Evolutionary conservation across 2,329 filamentous ascomycete species (phyloP).

Genomic region (Microdochium trichocladiopsis): DNA sequence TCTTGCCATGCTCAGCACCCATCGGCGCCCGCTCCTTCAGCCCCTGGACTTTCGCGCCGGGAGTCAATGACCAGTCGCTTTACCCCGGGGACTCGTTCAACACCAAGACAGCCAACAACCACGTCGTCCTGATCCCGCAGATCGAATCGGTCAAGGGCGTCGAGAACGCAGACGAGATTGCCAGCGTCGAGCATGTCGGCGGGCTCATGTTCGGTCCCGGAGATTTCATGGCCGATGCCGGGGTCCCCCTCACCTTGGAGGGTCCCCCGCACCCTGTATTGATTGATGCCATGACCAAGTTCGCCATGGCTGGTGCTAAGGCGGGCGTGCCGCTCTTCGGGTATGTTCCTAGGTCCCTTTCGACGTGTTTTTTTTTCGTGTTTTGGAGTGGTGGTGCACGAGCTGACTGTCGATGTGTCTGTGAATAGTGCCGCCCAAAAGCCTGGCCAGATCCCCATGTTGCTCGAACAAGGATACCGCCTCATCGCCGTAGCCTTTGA

Average conservation of each 20-base stretch:
- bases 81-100: constrained; percentile 12
- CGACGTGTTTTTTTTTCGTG: too few species aligned
- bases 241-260: constrained; percentile 4
- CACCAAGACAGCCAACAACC: constrained; percentile 12
- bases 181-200: constrained; percentile 6
- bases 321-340: constrained; percentile 11
- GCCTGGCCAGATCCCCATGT: constrained; percentile 16
- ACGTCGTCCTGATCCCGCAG: constrained; percentile 13
- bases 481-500: constrained; percentile 6
- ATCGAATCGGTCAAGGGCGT: constrained; percentile 13
- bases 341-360: too few species aligned
- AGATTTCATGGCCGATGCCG: constrained; percentile 10
- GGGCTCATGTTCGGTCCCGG: constrained; percentile 12
- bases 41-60: constrained; percentile 12
- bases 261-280: constrained; percentile 3
- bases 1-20: constrained; percentile 3
- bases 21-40: constrained; percentile 9
- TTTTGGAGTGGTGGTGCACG: too few species aligned
- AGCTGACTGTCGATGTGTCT: too few species aligned
- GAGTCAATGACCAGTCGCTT: constrained; percentile 10
- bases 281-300: constrained; percentile 7
- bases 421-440: constrained; percentile 45
- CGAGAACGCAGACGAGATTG: constrained; percentile 14
- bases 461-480: constrained; percentile 7
- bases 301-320: constrained; percentile 3